A percentile compares a stretch with the other conserved stretches of the same genome.
These are phyloP conservation scores for Artomyces pyxidatus DNA, from an alignment of 768 basidiomycete genomes.

Conservation along the genomic window DNA sequence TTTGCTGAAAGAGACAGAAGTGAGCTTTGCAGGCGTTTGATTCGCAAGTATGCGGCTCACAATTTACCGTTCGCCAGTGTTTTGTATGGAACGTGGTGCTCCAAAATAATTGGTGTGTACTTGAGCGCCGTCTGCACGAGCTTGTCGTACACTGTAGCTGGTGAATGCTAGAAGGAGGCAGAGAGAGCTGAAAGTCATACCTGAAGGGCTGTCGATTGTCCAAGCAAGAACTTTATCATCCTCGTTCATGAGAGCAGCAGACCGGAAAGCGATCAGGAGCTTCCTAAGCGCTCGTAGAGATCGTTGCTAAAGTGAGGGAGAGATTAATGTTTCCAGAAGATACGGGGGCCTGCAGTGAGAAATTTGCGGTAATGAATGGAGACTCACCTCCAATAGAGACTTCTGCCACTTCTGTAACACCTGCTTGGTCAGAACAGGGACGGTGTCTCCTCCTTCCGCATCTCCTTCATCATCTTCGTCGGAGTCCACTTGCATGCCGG, in stretches of 20 bases:
- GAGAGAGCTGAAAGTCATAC: no score
- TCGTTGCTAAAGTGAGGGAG: slow-evolving; percentile 48
- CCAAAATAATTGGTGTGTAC: slow-evolving; percentile 85
- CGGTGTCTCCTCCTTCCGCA: slow-evolving; percentile 33
- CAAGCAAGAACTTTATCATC: slow-evolving; percentile 75
- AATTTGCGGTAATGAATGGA: not conserved
- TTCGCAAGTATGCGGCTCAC: slow-evolving; percentile 37
- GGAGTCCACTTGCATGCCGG: slow-evolving; percentile 30
- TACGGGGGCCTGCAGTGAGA: not conserved
- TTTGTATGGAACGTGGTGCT: slow-evolving; percentile 86
- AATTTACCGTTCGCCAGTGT: slow-evolving; percentile 74
- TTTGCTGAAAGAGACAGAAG: slow-evolving; percentile 46
- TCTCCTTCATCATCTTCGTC: slow-evolving; percentile 41
- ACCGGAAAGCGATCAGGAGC: slow-evolving; percentile 83
- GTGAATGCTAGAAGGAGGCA: not conserved
- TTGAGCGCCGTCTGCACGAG: slow-evolving; percentile 77
- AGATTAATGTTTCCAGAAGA: slow-evolving; percentile 1
- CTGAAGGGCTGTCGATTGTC: slow-evolving; percentile 75
- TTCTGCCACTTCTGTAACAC: slow-evolving; percentile 83
- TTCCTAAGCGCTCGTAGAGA: slow-evolving; percentile 80
- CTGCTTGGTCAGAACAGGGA: slow-evolving; percentile 57
- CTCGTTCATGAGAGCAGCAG: slow-evolving; percentile 85
- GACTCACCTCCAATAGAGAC: slow-evolving; percentile 67
- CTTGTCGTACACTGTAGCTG: slow-evolving; percentile 79
- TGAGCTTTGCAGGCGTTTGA: not conserved